Conservation (phyloP, 768 basidiomycete species). For the Kwoniella sp. region DNA sequence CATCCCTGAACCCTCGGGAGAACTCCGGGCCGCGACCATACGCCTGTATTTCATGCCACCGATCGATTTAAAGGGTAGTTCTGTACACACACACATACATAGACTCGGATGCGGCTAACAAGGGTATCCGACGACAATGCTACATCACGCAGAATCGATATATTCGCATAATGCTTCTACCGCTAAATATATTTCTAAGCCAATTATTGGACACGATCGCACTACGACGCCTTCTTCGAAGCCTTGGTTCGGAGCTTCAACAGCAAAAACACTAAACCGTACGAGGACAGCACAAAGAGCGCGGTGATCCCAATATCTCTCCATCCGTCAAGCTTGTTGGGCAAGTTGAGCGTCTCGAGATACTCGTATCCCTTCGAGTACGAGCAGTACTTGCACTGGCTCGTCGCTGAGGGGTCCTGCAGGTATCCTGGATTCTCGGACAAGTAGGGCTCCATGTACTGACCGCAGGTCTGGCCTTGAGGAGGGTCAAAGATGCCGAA, state of each 20-base stretch:
- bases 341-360: slow-evolving; percentile 41
- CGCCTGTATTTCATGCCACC: too few species aligned
- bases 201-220: too few species aligned
- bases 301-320: slow-evolving; percentile 38
- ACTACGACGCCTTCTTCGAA: slow-evolving; percentile 46
- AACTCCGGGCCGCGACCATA: too few species aligned
- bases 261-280: slow-evolving; percentile 27
- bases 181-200: too few species aligned
- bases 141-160: too few species aligned
- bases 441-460: slow-evolving; percentile 49
- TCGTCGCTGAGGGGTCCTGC: slow-evolving; percentile 39
- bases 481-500: slow-evolving; percentile 50
- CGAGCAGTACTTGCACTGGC: slow-evolving; percentile 43
- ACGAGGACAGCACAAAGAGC: slow-evolving; percentile 23
- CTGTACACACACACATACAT: too few species aligned
- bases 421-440: slow-evolving; percentile 44
- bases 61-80: too few species aligned
- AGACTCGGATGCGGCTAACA: too few species aligned
- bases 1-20: too few species aligned
- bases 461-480: slow-evolving; percentile 46
- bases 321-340: slow-evolving; percentile 32
- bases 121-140: too few species aligned
- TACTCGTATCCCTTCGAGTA: slow-evolving; percentile 49
- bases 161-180: too few species aligned
- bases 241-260: slow-evolving; percentile 47